A percentile compares a stretch with the other conserved stretches of the same genome.
Evolutionary conservation across 2,329 filamentous ascomycete species (phyloP).

Genomic region (Endoconidiophora laricicola): DNA sequence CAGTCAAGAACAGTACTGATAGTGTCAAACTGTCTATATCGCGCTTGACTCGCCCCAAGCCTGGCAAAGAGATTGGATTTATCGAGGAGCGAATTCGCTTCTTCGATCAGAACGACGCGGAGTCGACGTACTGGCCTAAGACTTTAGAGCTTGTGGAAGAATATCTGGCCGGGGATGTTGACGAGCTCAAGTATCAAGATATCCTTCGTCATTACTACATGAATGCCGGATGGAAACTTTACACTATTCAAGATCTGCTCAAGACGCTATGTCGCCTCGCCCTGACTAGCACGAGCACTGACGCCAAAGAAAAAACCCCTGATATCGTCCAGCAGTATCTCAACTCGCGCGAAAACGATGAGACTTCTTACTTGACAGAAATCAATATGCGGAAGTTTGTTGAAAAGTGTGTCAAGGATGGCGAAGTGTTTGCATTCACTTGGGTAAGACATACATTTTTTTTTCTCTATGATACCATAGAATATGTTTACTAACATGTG

Average conservation of each 20-base stretch:
- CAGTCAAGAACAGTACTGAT: slow-evolving; percentile 64
- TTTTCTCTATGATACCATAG: neutral
- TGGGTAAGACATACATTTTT: slow-evolving; percentile 52
- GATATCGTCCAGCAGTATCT: slow-evolving; percentile 83
- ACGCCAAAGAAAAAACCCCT: slow-evolving; percentile 82
- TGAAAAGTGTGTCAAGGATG: slow-evolving; percentile 83
- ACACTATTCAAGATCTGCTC: slow-evolving; percentile 80
- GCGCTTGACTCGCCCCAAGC: slow-evolving; percentile 58
- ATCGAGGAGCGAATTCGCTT: slow-evolving; percentile 64
- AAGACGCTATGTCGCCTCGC: slow-evolving; percentile 66
- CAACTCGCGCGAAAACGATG: slow-evolving; percentile 61
- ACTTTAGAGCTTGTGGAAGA: slow-evolving; percentile 76
- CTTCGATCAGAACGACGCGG: slow-evolving; percentile 38
- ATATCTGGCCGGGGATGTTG: slow-evolving; percentile 65
- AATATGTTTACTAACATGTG: neutral
- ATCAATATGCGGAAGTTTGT: slow-evolving; percentile 82
- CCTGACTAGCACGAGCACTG: slow-evolving; percentile 65
- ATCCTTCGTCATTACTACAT: slow-evolving; percentile 84
- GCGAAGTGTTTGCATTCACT: slow-evolving; percentile 75
- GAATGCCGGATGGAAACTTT: slow-evolving; percentile 79
- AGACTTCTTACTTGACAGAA: slow-evolving; percentile 79
- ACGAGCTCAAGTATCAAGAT: slow-evolving; percentile 74
- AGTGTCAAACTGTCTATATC: slow-evolving; percentile 58
- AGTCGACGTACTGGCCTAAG: slow-evolving; percentile 62
- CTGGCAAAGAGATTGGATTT: slow-evolving; percentile 70